Conservation (phyloP, 202 grass and related monocot species). For the Carex sylvatica region DNA sequence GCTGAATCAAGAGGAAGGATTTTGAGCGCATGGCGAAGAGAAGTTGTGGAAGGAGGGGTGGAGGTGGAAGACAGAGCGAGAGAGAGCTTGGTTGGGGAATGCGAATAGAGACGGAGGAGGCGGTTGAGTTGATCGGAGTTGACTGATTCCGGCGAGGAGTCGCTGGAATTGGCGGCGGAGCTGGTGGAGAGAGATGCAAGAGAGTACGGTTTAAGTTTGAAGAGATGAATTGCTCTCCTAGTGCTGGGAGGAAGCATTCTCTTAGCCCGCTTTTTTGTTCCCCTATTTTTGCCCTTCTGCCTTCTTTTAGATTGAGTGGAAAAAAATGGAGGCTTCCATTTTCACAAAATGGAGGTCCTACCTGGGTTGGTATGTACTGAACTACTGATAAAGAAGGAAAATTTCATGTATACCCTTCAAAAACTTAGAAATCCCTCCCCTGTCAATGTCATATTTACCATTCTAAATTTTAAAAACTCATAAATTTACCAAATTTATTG, state of each 20-base stretch:
- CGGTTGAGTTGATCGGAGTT: constrained; percentile 64
- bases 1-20: constrained; percentile 47
- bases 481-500: too few species aligned
- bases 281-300: too few species aligned
- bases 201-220: constrained; percentile 12
- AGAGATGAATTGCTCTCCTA: neutral
- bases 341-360: neutral
- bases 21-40: constrained; percentile 69
- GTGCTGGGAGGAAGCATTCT: constrained; percentile 1
- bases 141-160: constrained; percentile 43
- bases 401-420: too few species aligned
- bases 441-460: too few species aligned
- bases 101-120: constrained; percentile 51
- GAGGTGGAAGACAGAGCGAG: constrained; percentile 45
- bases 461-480: too few species aligned
- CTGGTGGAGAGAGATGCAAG: constrained; percentile 27
- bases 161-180: constrained; percentile 21
- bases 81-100: constrained; percentile 62
- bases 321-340: neutral
- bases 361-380: too few species aligned
- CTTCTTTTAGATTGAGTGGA: neutral
- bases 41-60: constrained; percentile 44
- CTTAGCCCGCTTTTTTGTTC: neutral
- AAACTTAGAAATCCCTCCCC: too few species aligned
- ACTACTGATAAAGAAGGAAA: too few species aligned